Conservation (phyloP, 768 basidiomycete genomes). For the Lactarius sp. region DNA sequence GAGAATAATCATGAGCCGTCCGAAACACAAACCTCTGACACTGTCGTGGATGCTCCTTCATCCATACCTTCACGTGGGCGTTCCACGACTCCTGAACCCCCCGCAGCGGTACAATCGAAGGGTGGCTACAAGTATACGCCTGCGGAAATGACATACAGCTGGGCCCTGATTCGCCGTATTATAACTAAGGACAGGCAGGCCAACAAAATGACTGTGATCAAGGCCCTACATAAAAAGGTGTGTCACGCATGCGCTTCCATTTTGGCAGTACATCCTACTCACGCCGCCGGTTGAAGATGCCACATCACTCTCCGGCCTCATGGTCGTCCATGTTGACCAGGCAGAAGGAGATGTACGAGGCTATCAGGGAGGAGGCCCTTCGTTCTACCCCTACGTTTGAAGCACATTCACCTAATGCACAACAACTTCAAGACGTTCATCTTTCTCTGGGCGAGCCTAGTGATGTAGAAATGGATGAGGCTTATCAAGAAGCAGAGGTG, state of each 20-base stretch:
- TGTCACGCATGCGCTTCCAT: background rate
- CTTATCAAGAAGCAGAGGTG: background rate
- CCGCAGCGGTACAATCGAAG: slow-evolving; percentile 10
- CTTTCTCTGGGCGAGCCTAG: background rate
- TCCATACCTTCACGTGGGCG: background rate
- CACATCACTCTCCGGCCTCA: slow-evolving; percentile 49
- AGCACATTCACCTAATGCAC: background rate
- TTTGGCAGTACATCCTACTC: background rate
- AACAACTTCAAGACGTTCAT: background rate
- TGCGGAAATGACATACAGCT: slow-evolving; percentile 20
- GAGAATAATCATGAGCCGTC: slow-evolving; percentile 12
- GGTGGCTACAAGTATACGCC: slow-evolving; percentile 19
- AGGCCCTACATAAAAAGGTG: slow-evolving; percentile 12
- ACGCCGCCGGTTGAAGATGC: slow-evolving; percentile 41
- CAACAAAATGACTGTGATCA: background rate
- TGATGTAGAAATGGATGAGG: slow-evolving; percentile 5
- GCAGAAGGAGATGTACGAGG: slow-evolving; percentile 40
- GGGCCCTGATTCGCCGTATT: slow-evolving; percentile 19
- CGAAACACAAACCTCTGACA: slow-evolving; percentile 14
- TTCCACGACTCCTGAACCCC: slow-evolving; percentile 13
- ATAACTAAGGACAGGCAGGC: slow-evolving; percentile 3
- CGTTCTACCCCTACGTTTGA: background rate
- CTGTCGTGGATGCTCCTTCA: slow-evolving; percentile 1
- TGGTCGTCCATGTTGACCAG: slow-evolving; percentile 43
- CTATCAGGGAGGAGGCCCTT: slow-evolving; percentile 33